Evolutionary conservation across 257 asterid species (phyloP).

Genomic region (Leonotis leonurus): DNA sequence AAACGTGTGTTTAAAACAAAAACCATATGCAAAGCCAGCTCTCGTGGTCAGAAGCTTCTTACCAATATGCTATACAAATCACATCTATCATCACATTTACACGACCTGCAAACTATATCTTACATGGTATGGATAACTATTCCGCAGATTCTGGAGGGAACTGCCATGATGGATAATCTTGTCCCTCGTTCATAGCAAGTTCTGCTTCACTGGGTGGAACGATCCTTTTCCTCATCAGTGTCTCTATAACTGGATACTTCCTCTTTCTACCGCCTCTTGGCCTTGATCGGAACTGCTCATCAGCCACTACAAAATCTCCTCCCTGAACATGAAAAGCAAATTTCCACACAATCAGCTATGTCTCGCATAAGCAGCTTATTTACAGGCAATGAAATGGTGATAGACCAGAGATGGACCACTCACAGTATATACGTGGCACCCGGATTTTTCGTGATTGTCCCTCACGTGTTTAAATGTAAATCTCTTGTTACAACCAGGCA

Average conservation of each 20-base stretch:
- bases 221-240: constrained; percentile 63
- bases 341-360: neutral
- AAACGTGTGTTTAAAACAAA: no score
- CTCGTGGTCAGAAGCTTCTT: neutral
- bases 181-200: constrained; percentile 18
- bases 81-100: neutral
- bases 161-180: constrained; percentile 28
- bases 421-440: constrained; percentile 56
- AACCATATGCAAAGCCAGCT: no score
- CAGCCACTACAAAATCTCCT: constrained; percentile 52
- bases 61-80: neutral
- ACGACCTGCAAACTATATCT: neutral
- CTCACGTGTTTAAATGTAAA: constrained; percentile 85
- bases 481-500: constrained; percentile 57
- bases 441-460: constrained; percentile 78
- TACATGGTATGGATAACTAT: neutral
- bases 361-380: no score
- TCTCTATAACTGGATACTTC: constrained; percentile 51
- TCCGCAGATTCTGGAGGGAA: constrained; percentile 18
- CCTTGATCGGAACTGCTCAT: constrained; percentile 60
- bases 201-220: constrained; percentile 48
- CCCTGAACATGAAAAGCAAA: constrained; percentile 43
- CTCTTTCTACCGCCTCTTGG: constrained; percentile 88
- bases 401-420: constrained; percentile 9
- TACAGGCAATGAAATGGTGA: neutral